A percentile compares a stretch with the other conserved stretches of the same genome.
Conservation (phyloP, 768 basidiomycete genomes). For the Mycena galericulata region DNA sequence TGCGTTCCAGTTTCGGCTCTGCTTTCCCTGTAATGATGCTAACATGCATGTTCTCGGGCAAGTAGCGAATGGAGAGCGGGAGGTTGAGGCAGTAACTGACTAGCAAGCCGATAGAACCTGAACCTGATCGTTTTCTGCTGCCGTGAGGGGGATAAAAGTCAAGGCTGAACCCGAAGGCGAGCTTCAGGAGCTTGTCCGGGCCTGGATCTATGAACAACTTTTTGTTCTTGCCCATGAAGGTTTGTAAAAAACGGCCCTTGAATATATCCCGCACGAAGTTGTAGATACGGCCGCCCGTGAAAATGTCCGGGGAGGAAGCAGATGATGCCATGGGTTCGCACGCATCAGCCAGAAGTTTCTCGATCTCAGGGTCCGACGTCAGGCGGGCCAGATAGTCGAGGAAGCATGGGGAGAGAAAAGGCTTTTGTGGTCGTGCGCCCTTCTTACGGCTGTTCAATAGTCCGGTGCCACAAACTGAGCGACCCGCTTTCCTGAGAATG, state of each 20-base stretch:
- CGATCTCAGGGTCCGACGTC: background rate
- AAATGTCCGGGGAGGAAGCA: conserved; percentile 1
- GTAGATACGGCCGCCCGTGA: conserved; percentile 21
- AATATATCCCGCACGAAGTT: conserved; percentile 34
- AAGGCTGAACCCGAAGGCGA: conserved; percentile 1
- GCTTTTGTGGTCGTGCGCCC: conserved; percentile 14
- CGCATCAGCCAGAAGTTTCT: background rate
- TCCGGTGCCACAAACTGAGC: background rate
- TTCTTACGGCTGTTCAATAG: conserved; percentile 4
- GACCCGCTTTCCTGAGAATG: background rate
- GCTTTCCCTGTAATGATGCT: background rate
- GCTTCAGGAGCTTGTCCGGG: conserved; percentile 1
- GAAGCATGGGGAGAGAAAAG: conserved; percentile 8
- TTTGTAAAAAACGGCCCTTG: conserved; percentile 34
- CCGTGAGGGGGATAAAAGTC: background rate
- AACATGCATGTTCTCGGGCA: background rate
- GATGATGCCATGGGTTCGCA: background rate
- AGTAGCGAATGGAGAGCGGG: background rate
- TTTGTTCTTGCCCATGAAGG: background rate
- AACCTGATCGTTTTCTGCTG: background rate
- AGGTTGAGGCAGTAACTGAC: conserved; percentile 2
- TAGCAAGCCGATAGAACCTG: conserved; percentile 3
- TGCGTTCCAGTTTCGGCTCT: background rate
- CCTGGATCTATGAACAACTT: conserved; percentile 1
- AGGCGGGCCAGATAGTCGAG: conserved; percentile 7